These are phyloP conservation scores for Gonapodya sp. DNA, from an alignment of 192 early-diverging fungal species.

Conservation along the genomic window DNA sequence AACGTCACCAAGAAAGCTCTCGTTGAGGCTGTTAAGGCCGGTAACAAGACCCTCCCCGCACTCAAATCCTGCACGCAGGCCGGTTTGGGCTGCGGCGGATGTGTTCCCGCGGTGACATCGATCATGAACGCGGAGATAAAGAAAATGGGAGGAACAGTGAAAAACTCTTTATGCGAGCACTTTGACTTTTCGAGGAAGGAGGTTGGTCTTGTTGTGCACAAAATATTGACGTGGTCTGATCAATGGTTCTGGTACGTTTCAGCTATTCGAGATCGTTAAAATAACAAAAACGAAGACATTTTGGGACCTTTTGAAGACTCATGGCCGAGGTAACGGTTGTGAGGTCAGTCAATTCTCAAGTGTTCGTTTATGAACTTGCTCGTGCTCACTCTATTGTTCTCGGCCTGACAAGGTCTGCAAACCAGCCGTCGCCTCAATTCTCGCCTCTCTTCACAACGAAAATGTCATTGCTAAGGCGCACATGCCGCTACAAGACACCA, in stretches of 20 bases:
- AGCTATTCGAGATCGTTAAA: conserved; percentile 51
- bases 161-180: conserved; percentile 46
- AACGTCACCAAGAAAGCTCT: conserved; percentile 56
- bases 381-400: not conserved
- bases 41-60: conserved; percentile 34
- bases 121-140: conserved; percentile 54
- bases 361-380: not conserved
- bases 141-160: conserved; percentile 39
- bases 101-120: conserved; percentile 42
- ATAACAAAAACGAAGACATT: conserved; percentile 45
- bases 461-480: conserved; percentile 41
- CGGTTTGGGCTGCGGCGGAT: conserved; percentile 55
- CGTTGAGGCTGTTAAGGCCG: conserved; percentile 27
- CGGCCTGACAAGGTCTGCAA: conserved; percentile 36
- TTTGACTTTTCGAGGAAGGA: conserved; percentile 33
- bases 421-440: conserved; percentile 49
- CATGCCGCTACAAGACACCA: conserved; percentile 51
- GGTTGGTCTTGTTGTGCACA: too few species aligned
- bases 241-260: too few species aligned
- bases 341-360: conserved; percentile 7
- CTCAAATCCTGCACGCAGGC: conserved; percentile 50
- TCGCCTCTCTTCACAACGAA: conserved; percentile 54
- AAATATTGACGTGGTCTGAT: too few species aligned
- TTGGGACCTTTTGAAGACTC: conserved; percentile 32
- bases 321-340: conserved; percentile 24